Evolutionary conservation across 2,329 filamentous ascomycete species (phyloP).

Genomic region (Sordariomycetes sp.): DNA sequence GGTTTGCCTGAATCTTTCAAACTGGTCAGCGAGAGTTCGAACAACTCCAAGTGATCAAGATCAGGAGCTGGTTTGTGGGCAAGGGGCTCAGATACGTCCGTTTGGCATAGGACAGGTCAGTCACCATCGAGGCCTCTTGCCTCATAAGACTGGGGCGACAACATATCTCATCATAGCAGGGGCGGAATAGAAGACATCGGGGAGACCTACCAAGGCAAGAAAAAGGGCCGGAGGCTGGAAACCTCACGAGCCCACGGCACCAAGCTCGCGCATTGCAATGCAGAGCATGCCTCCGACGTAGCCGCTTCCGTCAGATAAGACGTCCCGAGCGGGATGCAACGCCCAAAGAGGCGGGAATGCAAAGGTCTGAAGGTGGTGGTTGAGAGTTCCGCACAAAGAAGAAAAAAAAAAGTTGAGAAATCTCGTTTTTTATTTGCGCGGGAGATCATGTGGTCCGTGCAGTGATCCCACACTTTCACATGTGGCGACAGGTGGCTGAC

Average conservation of each 20-base stretch:
- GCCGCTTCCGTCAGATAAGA: not conserved
- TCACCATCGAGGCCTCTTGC: slow-evolving; percentile 34
- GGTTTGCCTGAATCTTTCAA: not conserved
- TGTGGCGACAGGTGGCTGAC: not conserved
- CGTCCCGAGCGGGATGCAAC: not conserved
- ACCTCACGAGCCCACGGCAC: too few species aligned
- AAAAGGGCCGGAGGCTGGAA: not conserved
- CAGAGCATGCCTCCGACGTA: not conserved
- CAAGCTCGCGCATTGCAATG: not conserved
- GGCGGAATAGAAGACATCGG: not conserved
- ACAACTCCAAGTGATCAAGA: not conserved
- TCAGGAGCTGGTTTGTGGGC: not conserved
- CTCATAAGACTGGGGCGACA: slow-evolving; percentile 37
- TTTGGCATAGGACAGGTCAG: slow-evolving; percentile 44
- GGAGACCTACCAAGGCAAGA: not conserved
- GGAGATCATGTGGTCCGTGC: not conserved
- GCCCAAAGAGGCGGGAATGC: not conserved
- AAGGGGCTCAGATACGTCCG: slow-evolving; percentile 30
- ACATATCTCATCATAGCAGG: slow-evolving; percentile 28
- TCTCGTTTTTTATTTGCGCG: not conserved
- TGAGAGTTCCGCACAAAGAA: not conserved
- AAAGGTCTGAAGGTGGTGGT: not conserved
- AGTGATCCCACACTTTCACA: not conserved
- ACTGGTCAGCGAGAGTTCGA: not conserved
- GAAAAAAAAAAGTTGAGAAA: not conserved